Evolutionary conservation across 441 rosid species (phyloP).

Genomic region (Gossypium gossypioides): DNA sequence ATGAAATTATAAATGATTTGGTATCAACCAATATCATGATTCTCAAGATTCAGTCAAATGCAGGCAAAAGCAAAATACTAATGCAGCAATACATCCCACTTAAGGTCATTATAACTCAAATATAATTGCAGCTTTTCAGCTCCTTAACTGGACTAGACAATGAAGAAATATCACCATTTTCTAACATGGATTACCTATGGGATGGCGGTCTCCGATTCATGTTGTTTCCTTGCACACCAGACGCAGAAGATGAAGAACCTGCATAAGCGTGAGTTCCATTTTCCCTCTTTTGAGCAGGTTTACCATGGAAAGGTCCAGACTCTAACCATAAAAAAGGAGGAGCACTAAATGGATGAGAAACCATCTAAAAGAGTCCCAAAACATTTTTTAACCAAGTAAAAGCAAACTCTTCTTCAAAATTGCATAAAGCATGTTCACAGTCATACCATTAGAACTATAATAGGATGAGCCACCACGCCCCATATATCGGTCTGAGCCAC

Average conservation of each 20-base stretch:
- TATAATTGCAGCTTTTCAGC: not conserved
- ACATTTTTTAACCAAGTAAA: not conserved
- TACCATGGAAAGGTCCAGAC: conserved; percentile 45
- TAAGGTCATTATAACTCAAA: not conserved
- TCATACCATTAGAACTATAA: conserved; percentile 48
- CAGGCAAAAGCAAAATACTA: not conserved
- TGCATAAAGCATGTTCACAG: conserved; percentile 23
- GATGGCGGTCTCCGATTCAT: conserved; percentile 26
- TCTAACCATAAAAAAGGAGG: conserved; percentile 33
- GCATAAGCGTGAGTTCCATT: conserved; percentile 53
- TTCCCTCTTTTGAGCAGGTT: conserved; percentile 64
- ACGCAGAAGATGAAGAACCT: conserved; percentile 44
- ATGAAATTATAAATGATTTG: not conserved
- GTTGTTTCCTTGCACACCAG: conserved; percentile 33
- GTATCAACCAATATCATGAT: not conserved
- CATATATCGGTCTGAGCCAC: conserved; percentile 54
- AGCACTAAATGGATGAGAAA: not conserved
- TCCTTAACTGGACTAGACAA: not conserved
- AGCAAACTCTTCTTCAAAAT: conserved; percentile 2
- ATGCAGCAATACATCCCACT: not conserved
- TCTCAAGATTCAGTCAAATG: not conserved
- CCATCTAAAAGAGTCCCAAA: not conserved
- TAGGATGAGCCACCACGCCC: conserved; percentile 48
- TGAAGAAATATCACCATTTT: not conserved
- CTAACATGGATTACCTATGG: conserved; percentile 38